Evolutionary conservation across 2,329 filamentous ascomycete genomes (phyloP), one percentile per base, ranked within the genome.

Genomic region (Cladosporium sp.): DNA sequence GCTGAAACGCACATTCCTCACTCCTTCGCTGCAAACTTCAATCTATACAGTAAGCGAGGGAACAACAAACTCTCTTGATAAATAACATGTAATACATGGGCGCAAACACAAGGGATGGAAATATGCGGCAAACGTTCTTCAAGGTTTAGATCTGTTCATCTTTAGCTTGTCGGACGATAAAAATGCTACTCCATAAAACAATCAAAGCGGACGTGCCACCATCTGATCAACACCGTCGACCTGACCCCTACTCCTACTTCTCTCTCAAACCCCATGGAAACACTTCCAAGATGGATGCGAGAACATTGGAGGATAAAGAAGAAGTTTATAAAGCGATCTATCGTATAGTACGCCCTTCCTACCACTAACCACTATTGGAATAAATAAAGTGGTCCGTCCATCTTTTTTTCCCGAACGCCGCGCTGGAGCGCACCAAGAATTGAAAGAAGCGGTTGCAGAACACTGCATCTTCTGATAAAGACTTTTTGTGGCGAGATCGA

Each of bases 401-500:
- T 18, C 51, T 28, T n/a, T 55, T 55, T 21, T 34, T 10, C 55
- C 38, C 41, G 15, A 64, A 64, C 61, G 61, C 61, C 61, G 51
- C 61, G 61, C 61, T 64, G 15, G 61, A 64, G 61, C 61, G 61
- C 61, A 57, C 34, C 61, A 59, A 59, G 38, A 24, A 47, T 57
- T 26, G 57, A 36, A 59, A 26, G 57, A 36, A n/a, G n/a, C n/a
- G n/a, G n/a, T n/a, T n/a, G n/a, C n/a, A n/a, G n/a, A n/a, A n/a
- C n/a, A n/a, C n/a, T n/a, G n/a, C n/a, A n/a, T n/a, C 52, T 55
- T 41, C 55, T 58, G n/a, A 26, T 36, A 36, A 41, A 26, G 55
- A 41, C 55, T 58, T 58, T 58, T 58, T 58, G 12, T 36, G 41
- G 10, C 41, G n/a, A 12, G 41, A 7, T 24, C 41, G n/a, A 11